These are phyloP conservation scores for Knoxia roxburghii DNA, from an alignment of 257 asterid genomes.

Conservation along the genomic window DNA sequence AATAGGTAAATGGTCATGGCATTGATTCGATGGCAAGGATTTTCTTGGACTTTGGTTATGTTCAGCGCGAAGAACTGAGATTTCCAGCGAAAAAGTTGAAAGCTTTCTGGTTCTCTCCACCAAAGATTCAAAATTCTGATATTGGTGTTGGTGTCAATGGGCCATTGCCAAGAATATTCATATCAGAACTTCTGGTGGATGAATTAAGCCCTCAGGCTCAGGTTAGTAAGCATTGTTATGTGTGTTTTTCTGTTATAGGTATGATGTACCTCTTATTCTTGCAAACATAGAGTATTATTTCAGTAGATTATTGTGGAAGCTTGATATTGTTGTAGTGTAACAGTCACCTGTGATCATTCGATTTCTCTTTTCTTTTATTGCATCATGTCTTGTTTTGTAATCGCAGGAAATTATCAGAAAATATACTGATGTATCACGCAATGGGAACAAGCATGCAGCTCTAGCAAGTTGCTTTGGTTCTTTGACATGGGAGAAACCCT, in stretches of 20 bases:
- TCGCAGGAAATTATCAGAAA: slow-evolving; percentile 67
- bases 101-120: slow-evolving; percentile 95
- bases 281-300: no score
- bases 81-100: slow-evolving; percentile 93
- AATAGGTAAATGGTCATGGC: slow-evolving; percentile 76
- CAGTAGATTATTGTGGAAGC: neutral
- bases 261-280: neutral
- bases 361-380: neutral
- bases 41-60: slow-evolving; percentile 80
- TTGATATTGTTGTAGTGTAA: neutral
- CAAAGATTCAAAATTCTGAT: slow-evolving; percentile 23
- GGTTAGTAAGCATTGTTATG: slow-evolving; percentile 34
- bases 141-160: slow-evolving; percentile 57
- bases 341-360: neutral
- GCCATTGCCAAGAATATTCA: slow-evolving; percentile 89
- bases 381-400: slow-evolving; percentile 13
- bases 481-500: slow-evolving; percentile 89
- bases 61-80: slow-evolving; percentile 72
- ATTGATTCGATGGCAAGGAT: slow-evolving; percentile 74
- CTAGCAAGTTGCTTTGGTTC: slow-evolving; percentile 84
- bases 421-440: slow-evolving; percentile 56
- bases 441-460: slow-evolving; percentile 61
- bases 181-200: slow-evolving; percentile 93
- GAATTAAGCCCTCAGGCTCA: slow-evolving; percentile 76
- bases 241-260: neutral